phyloP scores from a whole-genome alignment of 2,329 filamentous ascomycete species.

The Exophiala spinifera region DNA sequence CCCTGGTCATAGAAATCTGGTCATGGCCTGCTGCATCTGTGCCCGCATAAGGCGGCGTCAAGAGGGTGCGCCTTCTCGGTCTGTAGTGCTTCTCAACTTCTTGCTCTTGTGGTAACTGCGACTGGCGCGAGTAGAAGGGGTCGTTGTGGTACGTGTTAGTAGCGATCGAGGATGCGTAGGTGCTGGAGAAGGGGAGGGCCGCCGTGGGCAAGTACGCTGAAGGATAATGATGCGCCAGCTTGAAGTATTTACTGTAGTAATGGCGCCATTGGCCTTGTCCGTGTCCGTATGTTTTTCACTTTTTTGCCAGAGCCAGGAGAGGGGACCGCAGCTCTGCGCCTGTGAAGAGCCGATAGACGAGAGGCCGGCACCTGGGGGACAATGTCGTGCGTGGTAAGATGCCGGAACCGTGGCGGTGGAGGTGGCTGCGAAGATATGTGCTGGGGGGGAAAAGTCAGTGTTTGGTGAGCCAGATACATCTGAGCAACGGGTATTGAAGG shows the following conservation, averaged over 20 bases:
- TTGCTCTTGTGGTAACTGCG: slow-evolving; percentile 8
- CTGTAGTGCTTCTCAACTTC: slow-evolving; percentile 5
- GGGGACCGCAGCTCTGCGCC: no score
- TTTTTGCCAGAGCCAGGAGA: no score
- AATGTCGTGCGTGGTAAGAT: background rate
- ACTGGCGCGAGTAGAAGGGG: slow-evolving; percentile 4
- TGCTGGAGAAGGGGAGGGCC: slow-evolving; percentile 8
- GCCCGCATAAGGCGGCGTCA: slow-evolving; percentile 23
- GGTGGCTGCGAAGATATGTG: background rate
- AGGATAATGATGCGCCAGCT: slow-evolving; percentile 22
- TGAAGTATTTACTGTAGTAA: slow-evolving; percentile 14
- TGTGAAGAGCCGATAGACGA: background rate
- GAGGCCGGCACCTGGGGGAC: background rate
- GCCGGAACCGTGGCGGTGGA: background rate
- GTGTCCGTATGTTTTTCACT: background rate
- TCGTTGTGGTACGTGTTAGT: slow-evolving; percentile 3
- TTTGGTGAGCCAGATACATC: background rate
- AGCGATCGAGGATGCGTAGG: background rate
- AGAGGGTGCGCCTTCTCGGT: slow-evolving; percentile 4
- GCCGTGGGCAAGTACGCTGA: slow-evolving; percentile 9
- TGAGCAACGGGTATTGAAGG: background rate
- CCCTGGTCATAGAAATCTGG: slow-evolving; percentile 21
- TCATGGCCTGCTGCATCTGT: slow-evolving; percentile 22
- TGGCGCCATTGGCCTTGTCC: slow-evolving; percentile 3
- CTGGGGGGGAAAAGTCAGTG: background rate